phyloP scores from a whole-genome alignment of 2,329 filamentous ascomycete species.

The Nakataea oryzae region DNA sequence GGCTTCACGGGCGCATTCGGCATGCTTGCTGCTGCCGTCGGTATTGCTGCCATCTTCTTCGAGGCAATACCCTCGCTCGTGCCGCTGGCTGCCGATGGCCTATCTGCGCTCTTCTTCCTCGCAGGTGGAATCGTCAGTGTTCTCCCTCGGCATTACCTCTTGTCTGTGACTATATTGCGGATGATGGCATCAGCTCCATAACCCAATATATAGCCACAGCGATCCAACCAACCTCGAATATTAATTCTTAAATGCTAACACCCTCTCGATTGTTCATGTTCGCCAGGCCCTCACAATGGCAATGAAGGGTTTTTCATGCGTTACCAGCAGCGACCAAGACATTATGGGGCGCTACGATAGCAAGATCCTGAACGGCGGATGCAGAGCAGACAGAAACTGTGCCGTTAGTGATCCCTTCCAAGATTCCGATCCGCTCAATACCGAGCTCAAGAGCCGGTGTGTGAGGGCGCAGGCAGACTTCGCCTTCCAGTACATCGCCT shows the following conservation, averaged over 20 bases:
- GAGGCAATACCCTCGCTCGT: constrained; percentile 16
- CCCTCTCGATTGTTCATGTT: not conserved
- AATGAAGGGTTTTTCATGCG: constrained; percentile 17
- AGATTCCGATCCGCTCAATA: not conserved
- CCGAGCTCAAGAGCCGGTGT: constrained; percentile 2
- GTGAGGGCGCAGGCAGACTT: constrained; percentile 4
- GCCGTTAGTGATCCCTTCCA: not conserved
- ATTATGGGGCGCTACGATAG: constrained; percentile 9
- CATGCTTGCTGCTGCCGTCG: constrained; percentile 17
- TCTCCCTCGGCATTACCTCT: not conserved
- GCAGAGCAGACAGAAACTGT: not conserved
- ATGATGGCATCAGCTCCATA: not conserved
- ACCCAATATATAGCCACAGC: constrained; percentile 5
- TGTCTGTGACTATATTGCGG: not conserved
- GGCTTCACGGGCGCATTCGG: constrained; percentile 22
- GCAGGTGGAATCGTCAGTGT: constrained; percentile 18
- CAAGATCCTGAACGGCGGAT: constrained; percentile 20
- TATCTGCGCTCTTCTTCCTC: constrained; percentile 19
- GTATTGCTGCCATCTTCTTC: constrained; percentile 15
- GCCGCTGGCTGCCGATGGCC: constrained; percentile 15
- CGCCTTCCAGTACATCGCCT: constrained; percentile 5
- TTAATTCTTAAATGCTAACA: no score
- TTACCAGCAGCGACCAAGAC: constrained; percentile 4
- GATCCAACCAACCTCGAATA: no score
- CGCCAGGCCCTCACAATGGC: constrained; percentile 16